Percentiles rank a stretch among this genome's conserved stretches.
These are phyloP conservation scores for Salix arbutifolia DNA, from an alignment of 345 rosid genomes.

Conservation along the genomic window DNA sequence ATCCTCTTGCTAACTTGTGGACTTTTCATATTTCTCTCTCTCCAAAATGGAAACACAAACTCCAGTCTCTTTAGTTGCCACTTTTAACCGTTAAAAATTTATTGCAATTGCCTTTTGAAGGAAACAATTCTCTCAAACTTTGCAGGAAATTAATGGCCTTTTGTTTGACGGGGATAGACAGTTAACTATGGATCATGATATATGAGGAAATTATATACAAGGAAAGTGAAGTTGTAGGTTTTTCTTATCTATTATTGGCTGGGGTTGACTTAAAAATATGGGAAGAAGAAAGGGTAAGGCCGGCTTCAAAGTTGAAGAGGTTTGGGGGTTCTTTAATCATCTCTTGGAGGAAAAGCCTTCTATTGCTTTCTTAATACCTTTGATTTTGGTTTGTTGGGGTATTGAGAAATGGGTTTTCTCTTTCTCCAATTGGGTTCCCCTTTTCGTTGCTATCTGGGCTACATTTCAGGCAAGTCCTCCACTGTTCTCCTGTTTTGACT, in stretches of 20 bases:
- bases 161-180: neutral
- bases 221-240: neutral
- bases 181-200: too few species aligned
- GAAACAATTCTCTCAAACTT: neutral
- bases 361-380: constrained; percentile 51
- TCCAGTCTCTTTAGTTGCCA: neutral
- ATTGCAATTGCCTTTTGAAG: neutral
- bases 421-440: constrained; percentile 90
- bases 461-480: constrained; percentile 59
- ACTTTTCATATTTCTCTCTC: neutral
- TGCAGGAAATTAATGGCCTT: neutral
- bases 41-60: neutral
- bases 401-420: constrained; percentile 87
- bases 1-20: too few species aligned
- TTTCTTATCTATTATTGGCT: too few species aligned
- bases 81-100: neutral
- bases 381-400: constrained; percentile 61
- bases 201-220: too few species aligned
- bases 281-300: constrained; percentile 41
- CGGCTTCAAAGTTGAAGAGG: constrained; percentile 38
- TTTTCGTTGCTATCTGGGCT: constrained; percentile 84
- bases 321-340: constrained; percentile 47
- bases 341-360: constrained; percentile 60
- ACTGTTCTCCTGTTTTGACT: neutral
- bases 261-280: constrained; percentile 23